Base-by-base conservation (phyloP, 2,329 filamentous ascomycete species). In the Didymella pinodella region DNA sequence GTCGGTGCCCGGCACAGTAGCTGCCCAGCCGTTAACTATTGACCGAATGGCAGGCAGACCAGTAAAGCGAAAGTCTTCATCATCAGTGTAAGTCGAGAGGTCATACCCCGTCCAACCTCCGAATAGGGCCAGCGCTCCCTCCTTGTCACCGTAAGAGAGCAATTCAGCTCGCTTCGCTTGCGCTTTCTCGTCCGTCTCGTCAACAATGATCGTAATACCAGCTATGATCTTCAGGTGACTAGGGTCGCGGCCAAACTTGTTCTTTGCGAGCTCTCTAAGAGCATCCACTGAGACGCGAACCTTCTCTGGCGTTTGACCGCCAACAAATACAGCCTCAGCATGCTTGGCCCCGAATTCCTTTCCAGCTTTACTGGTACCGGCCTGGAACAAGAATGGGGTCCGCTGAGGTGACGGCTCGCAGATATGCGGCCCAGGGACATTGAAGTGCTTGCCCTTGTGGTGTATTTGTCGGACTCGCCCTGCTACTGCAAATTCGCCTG, bases 101-200 rank as follows among this genome's bases (percentile, higher is more conserved):
- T 89, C 85, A 45, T 88, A 85, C 0, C 86, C 89, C 0, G 88
- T 90, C 88, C 88, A 91, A 1, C 89, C 89, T 11, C 88, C 88
- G 65, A 91, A 91, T 18, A 91, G 74, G 1, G 88, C 86, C 48
- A 90, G 71, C 0, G 88, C 88, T 4, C 89, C 89, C 64, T 88
- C 88, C 44, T 83, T 79, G 3, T 82, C 82, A 7, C 34, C 51
- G 20, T 62, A 56, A 7, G 26, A 43, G n/a, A 61, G 36, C 57
- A 85, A 85, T 4, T 89, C 85, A 0, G 80, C 74, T 48, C 86
- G 85, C 74, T 90, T 90, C 11, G 81, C 83, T 51, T 80, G 73
- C 0, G 89, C 88, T 69, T 89, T 87, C 52, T 87, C 86, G 57
- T 88, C 83, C 0, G 88, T 91, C 16, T 14, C 31, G 31, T 32